Base-by-base conservation (phyloP, 1,284 basidiomycete species). In the Moesziomyces sp. region DNA sequence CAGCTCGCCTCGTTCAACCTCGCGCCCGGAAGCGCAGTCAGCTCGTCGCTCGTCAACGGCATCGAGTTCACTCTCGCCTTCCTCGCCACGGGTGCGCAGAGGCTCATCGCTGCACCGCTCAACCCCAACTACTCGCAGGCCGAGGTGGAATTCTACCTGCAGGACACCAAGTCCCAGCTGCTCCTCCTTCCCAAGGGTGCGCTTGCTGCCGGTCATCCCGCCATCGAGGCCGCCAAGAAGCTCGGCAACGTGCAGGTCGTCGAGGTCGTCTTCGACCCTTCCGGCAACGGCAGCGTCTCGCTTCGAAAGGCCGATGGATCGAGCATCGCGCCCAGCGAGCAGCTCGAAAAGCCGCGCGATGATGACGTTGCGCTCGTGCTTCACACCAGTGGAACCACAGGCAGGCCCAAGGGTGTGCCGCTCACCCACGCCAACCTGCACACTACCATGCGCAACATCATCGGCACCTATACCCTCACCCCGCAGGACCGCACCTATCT, bases 371-470 rank as follows among this genome's bases (percentile, higher is more conserved):
- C 88, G 4, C 85, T 91, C 9, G 87, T 91, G 14, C 84, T 91
- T 23, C 85, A 85, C 68, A 84, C 89, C 11, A 88, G 87, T 38
- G 90, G 90, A 1, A 90, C 89, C n/a, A 90, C 89, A 28, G 89
- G 89, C 3, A 69, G 82, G 45, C 86, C 85, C 21, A 86, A 86
- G 69, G 86, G 84, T 64, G 89, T 90, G 7, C 89, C 89, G 2
- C 87, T 90, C 52, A 87, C 88, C 1, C 87, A 90, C 54, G 85
- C 86, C 18, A 88, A 89, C 46, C 84, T 91, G 43, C 85, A 89
- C 57, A 86, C 89, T 3, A 89, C 89, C 8, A 89, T 89, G 56
- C 86, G 86, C 74, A 89, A 89, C 62, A 77, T 80, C 61, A 64
- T 78, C 42, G 45, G 58, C 24, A 79, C 80, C 44, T 90, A 90